Percentiles rank a stretch among this genome's conserved stretches.
These are phyloP conservation scores for Leccinum truebloodii DNA, from an alignment of 768 basidiomycete species.

Conservation along the genomic window DNA sequence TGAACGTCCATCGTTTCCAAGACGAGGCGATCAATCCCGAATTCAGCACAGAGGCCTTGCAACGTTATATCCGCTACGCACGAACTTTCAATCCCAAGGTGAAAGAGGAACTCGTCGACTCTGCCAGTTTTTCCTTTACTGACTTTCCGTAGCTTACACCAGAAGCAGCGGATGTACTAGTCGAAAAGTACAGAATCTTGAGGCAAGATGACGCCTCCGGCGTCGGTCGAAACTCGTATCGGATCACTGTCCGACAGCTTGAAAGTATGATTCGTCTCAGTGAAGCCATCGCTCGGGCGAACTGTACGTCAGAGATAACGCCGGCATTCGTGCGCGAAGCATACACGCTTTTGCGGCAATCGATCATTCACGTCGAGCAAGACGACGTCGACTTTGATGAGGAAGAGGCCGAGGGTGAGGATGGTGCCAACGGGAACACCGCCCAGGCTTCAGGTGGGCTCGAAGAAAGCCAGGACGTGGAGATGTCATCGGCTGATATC, in stretches of 20 bases:
- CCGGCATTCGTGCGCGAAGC: constrained; percentile 96
- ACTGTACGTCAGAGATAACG: constrained; percentile 95
- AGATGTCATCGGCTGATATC: constrained; percentile 63
- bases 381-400: constrained; percentile 98
- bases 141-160: constrained; percentile 70
- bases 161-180: constrained; percentile 88
- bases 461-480: constrained; percentile 59
- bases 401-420: constrained; percentile 69
- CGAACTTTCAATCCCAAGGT: constrained; percentile 98
- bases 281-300: constrained; percentile 96
- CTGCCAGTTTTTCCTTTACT: neutral
- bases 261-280: constrained; percentile 98
- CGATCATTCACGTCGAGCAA: constrained; percentile 99
- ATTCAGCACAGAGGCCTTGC: constrained; percentile 94
- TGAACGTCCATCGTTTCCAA: constrained; percentile 95
- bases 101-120: neutral
- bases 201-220: constrained; percentile 93
- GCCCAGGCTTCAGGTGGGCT: constrained; percentile 38
- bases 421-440: constrained; percentile 38
- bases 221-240: constrained; percentile 86
- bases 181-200: constrained; percentile 91
- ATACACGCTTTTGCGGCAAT: constrained; percentile 89
- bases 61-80: constrained; percentile 96
- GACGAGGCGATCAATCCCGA: constrained; percentile 95
- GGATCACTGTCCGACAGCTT: constrained; percentile 96